Percentiles rank a stretch among this genome's conserved stretches.
Conservation (phyloP, 768 basidiomycete species). For the Auricularia sp. region DNA sequence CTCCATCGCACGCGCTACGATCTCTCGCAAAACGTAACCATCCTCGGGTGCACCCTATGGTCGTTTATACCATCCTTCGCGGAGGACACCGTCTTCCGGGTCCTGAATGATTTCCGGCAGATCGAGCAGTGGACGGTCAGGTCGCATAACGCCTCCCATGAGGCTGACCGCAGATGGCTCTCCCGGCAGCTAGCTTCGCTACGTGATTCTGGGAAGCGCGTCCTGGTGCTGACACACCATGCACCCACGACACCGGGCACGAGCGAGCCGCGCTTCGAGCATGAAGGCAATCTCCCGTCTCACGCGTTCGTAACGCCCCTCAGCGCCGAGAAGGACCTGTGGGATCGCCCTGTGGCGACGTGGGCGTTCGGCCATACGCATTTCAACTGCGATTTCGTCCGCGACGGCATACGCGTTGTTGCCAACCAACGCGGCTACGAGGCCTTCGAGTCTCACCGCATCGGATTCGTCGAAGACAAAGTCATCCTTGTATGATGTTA, state of each 20-base stretch:
- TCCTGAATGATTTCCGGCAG: slow-evolving; percentile 26
- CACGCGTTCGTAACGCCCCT: background rate
- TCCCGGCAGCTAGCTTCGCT: slow-evolving; percentile 17
- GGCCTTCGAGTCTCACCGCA: background rate
- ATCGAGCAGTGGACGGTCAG: slow-evolving; percentile 21
- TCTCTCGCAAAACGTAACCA: slow-evolving; percentile 21
- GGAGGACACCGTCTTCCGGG: slow-evolving; percentile 17
- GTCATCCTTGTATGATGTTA: background rate
- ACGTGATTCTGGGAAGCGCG: slow-evolving; percentile 17
- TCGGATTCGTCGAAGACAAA: background rate
- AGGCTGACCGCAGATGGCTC: slow-evolving; percentile 25
- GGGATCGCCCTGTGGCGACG: slow-evolving; percentile 3
- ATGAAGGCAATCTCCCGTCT: background rate
- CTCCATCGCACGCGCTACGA: slow-evolving; percentile 27
- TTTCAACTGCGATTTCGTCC: slow-evolving; percentile 10
- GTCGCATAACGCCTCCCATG: slow-evolving; percentile 19
- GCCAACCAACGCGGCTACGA: slow-evolving; percentile 13
- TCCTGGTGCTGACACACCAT: slow-evolving; percentile 33
- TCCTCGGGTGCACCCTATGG: slow-evolving; percentile 36
- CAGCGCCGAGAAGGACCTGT: background rate
- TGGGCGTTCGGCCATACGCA: slow-evolving; percentile 16
- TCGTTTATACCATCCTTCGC: slow-evolving; percentile 21
- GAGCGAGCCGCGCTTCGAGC: slow-evolving; percentile 17
- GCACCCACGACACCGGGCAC: slow-evolving; percentile 30
- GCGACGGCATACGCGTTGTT: slow-evolving; percentile 9